These are phyloP conservation scores for Fusarium sp. DNA, from an alignment of 2,329 filamentous ascomycete species.

Conservation along the genomic window DNA sequence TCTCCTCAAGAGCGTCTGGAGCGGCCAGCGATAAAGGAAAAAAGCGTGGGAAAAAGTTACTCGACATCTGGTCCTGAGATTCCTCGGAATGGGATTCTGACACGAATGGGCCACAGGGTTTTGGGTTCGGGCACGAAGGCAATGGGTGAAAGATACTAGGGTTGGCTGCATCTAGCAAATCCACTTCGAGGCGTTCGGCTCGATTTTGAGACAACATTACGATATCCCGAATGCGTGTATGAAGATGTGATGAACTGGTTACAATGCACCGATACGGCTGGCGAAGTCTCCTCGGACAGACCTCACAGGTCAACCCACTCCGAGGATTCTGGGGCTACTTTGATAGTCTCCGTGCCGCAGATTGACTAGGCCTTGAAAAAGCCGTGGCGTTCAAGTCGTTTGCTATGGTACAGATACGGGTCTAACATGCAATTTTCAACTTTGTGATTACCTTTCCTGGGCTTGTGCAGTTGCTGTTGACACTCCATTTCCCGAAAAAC, in stretches of 20 bases:
- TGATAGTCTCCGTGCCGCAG: slow-evolving; percentile 73
- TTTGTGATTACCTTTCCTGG: slow-evolving; percentile 13
- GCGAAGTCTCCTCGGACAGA: slow-evolving; percentile 69
- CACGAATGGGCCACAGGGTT: slow-evolving; percentile 48
- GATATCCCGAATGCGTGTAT: slow-evolving; percentile 47
- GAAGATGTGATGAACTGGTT: slow-evolving; percentile 51
- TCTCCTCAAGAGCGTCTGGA: slow-evolving; percentile 98
- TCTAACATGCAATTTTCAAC: slow-evolving; percentile 62
- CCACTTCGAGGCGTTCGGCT: slow-evolving; percentile 65
- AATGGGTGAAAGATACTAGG: slow-evolving; percentile 58
- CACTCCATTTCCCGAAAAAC: background rate
- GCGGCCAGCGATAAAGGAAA: slow-evolving; percentile 73
- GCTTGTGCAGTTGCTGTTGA: slow-evolving; percentile 11
- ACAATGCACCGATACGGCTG: slow-evolving; percentile 61
- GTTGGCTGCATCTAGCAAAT: slow-evolving; percentile 62
- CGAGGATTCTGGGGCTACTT: slow-evolving; percentile 70
- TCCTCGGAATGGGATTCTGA: slow-evolving; percentile 48
- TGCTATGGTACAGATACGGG: slow-evolving; percentile 78
- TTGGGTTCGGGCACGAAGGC: slow-evolving; percentile 57
- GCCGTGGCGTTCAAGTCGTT: slow-evolving; percentile 69
- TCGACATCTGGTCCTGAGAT: slow-evolving; percentile 47
- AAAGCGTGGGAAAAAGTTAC: slow-evolving; percentile 44
- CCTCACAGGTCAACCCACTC: slow-evolving; percentile 55
- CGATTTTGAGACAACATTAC: slow-evolving; percentile 60
- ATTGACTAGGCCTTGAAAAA: slow-evolving; percentile 73